These are phyloP conservation scores for Trypanosoma caninum DNA, from an alignment of 208 protist genomes.

Conservation along the genomic window DNA sequence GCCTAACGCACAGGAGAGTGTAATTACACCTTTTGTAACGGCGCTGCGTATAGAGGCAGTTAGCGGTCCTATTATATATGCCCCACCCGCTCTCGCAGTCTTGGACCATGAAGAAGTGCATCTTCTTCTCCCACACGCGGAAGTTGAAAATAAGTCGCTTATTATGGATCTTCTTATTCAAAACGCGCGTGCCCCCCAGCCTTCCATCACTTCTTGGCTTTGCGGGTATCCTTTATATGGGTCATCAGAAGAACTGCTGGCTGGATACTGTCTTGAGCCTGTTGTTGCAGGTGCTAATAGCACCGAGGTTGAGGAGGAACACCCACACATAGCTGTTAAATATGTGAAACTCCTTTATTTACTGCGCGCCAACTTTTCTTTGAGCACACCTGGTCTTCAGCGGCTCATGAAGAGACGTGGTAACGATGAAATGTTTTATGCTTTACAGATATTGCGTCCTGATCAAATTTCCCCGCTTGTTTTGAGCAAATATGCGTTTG, in stretches of 20 bases:
- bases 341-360: conserved; percentile 78
- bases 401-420: conserved; percentile 39
- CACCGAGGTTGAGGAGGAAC: conserved; percentile 32
- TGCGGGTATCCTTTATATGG: conserved; percentile 29
- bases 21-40: conserved; percentile 35
- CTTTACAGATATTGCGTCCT: conserved; percentile 48
- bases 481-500: conserved; percentile 86
- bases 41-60: conserved; percentile 18
- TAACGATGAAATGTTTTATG: conserved; percentile 64
- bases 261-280: conserved; percentile 39
- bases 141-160: conserved; percentile 55
- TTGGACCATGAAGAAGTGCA: conserved; percentile 54
- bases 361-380: conserved; percentile 59
- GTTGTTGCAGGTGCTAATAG: conserved; percentile 65
- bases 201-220: conserved; percentile 28
- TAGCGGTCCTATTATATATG: conserved; percentile 32
- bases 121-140: conserved; percentile 13
- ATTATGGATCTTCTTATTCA: conserved; percentile 80
- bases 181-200: conserved; percentile 33
- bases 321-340: conserved; percentile 70
- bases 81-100: conserved; percentile 59
- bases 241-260: conserved; percentile 13
- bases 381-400: conserved; percentile 43
- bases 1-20: conserved; percentile 25
- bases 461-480: conserved; percentile 41